A percentile compares a stretch with the other conserved stretches of the same genome.
Evolutionary conservation across 768 basidiomycete genomes (phyloP).

Genomic region (Leccinellum rugosiceps): DNA sequence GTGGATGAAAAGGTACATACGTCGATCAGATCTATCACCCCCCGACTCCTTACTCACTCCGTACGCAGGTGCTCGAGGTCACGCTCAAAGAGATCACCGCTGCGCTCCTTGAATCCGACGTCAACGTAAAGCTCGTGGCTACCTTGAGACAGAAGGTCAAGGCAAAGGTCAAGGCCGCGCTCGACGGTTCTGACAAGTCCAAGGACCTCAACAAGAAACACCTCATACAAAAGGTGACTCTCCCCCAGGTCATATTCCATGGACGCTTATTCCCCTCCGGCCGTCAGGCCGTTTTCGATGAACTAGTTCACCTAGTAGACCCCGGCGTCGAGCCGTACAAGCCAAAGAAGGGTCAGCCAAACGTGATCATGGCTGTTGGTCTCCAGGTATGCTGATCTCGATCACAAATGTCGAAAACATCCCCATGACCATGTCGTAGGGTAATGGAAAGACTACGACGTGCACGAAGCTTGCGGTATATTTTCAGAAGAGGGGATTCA

Average conservation of each 20-base stretch:
- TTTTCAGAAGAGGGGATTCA: conserved; percentile 95
- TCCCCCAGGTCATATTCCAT: background rate
- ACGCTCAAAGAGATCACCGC: conserved; percentile 94
- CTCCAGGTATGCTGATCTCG: conserved; percentile 62
- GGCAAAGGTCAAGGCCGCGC: conserved; percentile 76
- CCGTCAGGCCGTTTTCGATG: conserved; percentile 88
- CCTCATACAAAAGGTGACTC: conserved; percentile 81
- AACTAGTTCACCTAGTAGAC: conserved; percentile 92
- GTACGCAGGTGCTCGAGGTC: conserved; percentile 79
- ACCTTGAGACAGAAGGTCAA: conserved; percentile 87
- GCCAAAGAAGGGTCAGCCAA: conserved; percentile 90
- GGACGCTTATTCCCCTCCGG: conserved; percentile 10
- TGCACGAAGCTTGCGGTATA: conserved; percentile 98
- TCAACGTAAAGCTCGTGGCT: conserved; percentile 95
- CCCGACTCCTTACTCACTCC: background rate
- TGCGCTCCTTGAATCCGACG: conserved; percentile 93
- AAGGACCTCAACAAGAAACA: conserved; percentile 83
- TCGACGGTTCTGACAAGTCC: conserved; percentile 70
- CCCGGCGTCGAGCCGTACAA: conserved; percentile 95
- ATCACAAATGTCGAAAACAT: background rate
- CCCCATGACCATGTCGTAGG: conserved; percentile 44
- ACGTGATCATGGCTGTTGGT: conserved; percentile 97
- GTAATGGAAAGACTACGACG: conserved; percentile 98
- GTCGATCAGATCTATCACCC: conserved; percentile 13
- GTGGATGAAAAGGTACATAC: conserved; percentile 82